Base-by-base conservation (phyloP, 169 alveolate genomes). In the Fabrea salina region DNA sequence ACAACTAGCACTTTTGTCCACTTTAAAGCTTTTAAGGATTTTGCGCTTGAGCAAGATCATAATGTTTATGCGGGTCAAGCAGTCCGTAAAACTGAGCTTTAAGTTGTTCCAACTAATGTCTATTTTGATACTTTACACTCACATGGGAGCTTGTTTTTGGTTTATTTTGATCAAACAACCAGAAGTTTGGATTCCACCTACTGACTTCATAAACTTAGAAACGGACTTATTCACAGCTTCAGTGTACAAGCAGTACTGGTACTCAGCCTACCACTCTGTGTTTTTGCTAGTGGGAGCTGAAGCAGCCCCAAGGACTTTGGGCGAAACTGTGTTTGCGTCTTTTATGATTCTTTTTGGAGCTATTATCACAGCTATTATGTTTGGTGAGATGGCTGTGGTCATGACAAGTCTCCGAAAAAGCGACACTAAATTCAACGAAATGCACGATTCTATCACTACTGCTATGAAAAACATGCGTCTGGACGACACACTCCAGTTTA, bases 381-480 rank as follows among this genome's bases (percentile, higher is more conserved):
- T 67, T 16, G 78, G 78, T 7, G 40, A 67, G 7, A 67, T 67
- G 78, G 40, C 78, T 6, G 22, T 67, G 35, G 8, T 67, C 5
- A 41, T 67, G 22, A 39, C 41, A n/a, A 67, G 43, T 67, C 13
- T 41, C 5, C 5, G 37, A 6, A 41, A 22, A 8, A 33, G 43
- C 5, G 22, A 33, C 16, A 67, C 30, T 7, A 7, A 6, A 13
- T 67, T 39, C 32, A 39, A 7, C 19, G 33, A 43, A 67, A 43
- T 5, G 11, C 27, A 67, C 16, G 40, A 41, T 41, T 11, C 22
- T 13, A 5, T 67, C 37, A 41, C 5, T 37, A 67, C 67, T 8
- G 19, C 71, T 7, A 67, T 67, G 78, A 67, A 41, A 33, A 67
- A 67, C 22, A 5, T 40, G 22, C 11, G 25, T 40, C 71, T 67